Evolutionary conservation across 2,329 filamentous ascomycete genomes (phyloP).

Genomic region (Pseudogymnoascus sp.): DNA sequence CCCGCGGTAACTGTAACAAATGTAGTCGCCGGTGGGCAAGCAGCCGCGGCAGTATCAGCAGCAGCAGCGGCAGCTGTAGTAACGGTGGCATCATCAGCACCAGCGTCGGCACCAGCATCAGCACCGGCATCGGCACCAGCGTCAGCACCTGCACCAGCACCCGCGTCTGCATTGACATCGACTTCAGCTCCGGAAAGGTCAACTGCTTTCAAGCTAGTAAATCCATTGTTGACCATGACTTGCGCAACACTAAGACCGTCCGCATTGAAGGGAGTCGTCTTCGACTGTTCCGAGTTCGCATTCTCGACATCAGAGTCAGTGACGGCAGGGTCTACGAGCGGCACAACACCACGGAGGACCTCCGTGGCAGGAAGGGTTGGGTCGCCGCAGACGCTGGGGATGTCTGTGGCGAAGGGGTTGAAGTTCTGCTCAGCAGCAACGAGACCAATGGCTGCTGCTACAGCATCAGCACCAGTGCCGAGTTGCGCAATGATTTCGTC

Average conservation of each 20-base stretch:
- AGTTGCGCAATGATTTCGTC: constrained; percentile 56
- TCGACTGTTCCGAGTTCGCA: constrained; percentile 46
- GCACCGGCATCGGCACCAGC: constrained; percentile 3
- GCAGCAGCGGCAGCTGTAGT: constrained; percentile 9
- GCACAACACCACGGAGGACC: constrained; percentile 57
- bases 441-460: constrained; percentile 53
- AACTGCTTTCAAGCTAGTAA: constrained; percentile 48
- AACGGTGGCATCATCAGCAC: constrained; percentile 7
- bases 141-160: constrained; percentile 19
- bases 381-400: constrained; percentile 57
- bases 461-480: constrained; percentile 49
- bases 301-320: constrained; percentile 49
- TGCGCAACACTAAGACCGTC: constrained; percentile 58
- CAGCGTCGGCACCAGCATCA: constrained; percentile 12
- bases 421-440: constrained; percentile 66
- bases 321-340: constrained; percentile 58
- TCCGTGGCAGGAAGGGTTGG: constrained; percentile 51
- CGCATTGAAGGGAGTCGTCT: constrained; percentile 47
- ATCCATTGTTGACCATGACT: constrained; percentile 52
- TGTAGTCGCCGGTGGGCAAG: constrained; percentile 13
- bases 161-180: constrained; percentile 29
- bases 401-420: constrained; percentile 54
- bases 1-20: constrained; percentile 17
- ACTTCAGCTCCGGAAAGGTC: constrained; percentile 28
- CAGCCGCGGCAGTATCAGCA: constrained; percentile 17